Evolutionary conservation across 345 rosid species (phyloP).

Genomic region (Lagerstroemia speciosa): DNA sequence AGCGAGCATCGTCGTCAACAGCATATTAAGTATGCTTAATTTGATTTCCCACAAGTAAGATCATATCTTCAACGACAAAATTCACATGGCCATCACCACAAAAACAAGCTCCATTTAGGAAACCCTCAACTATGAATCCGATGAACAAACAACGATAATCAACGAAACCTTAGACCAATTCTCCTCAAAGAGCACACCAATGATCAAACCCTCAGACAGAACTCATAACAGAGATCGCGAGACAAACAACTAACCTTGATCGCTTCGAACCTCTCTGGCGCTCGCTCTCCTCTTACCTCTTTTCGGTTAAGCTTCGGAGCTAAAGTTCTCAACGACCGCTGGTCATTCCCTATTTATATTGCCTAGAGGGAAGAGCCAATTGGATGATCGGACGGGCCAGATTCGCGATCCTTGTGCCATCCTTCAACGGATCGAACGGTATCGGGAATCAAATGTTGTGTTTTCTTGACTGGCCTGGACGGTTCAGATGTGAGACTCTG

Average conservation of each 20-base stretch:
- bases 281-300: neutral
- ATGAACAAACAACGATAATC: neutral
- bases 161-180: neutral
- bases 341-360: constrained; percentile 13
- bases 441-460: constrained; percentile 28
- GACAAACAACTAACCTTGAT: constrained; percentile 15
- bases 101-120: neutral
- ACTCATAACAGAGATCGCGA: neutral
- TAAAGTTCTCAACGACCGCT: neutral
- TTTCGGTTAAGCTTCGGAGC: neutral
- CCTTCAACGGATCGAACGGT: constrained; percentile 35
- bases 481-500: constrained; percentile 26
- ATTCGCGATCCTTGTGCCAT: constrained; percentile 46
- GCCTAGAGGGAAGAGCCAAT: neutral
- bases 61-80: neutral
- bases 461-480: constrained; percentile 27
- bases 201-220: neutral
- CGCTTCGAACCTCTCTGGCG: neutral
- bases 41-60: neutral
- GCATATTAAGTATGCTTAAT: neutral
- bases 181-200: neutral
- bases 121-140: neutral
- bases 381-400: constrained; percentile 26
- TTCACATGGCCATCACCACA: neutral
- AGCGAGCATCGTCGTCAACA: neutral